These are phyloP conservation scores for Rhynchosporium agropyri DNA, from an alignment of 2,329 filamentous ascomycete species.

Conservation along the genomic window DNA sequence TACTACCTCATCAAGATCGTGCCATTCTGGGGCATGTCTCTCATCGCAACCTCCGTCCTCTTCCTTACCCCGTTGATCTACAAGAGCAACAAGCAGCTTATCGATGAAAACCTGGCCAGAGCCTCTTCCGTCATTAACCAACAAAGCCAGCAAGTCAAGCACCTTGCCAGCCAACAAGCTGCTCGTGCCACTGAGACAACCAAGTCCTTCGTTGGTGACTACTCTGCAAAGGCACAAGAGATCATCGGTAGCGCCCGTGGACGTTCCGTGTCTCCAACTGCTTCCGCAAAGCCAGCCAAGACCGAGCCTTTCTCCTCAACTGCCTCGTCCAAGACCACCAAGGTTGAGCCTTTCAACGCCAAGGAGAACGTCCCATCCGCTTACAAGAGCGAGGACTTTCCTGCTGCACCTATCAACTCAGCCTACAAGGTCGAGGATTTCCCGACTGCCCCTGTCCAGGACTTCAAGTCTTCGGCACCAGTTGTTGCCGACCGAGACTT, in stretches of 20 bases:
- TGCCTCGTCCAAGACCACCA: conserved; percentile 31
- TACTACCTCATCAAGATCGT: conserved; percentile 72
- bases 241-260: conserved; percentile 54
- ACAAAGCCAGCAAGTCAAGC: conserved; percentile 65
- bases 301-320: conserved; percentile 38
- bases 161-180: conserved; percentile 65
- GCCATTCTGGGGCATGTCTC: conserved; percentile 68
- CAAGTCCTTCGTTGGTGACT: conserved; percentile 70
- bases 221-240: conserved; percentile 68
- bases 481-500: conserved; percentile 30
- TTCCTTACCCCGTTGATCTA: conserved; percentile 68
- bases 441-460: no score
- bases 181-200: conserved; percentile 63
- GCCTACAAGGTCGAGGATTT: no score
- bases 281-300: conserved; percentile 32
- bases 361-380: conserved; percentile 29
- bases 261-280: conserved; percentile 38
- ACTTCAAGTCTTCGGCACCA: no score
- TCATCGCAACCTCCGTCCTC: conserved; percentile 59
- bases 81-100: conserved; percentile 68
- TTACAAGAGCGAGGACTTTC: conserved; percentile 40
- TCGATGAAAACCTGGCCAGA: conserved; percentile 63
- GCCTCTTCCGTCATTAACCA: conserved; percentile 60
- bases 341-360: conserved; percentile 27
- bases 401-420: conserved; percentile 38